Base-by-base conservation (phyloP, 805 yeast species). In the Hermanozyma aechmeae region DNA sequence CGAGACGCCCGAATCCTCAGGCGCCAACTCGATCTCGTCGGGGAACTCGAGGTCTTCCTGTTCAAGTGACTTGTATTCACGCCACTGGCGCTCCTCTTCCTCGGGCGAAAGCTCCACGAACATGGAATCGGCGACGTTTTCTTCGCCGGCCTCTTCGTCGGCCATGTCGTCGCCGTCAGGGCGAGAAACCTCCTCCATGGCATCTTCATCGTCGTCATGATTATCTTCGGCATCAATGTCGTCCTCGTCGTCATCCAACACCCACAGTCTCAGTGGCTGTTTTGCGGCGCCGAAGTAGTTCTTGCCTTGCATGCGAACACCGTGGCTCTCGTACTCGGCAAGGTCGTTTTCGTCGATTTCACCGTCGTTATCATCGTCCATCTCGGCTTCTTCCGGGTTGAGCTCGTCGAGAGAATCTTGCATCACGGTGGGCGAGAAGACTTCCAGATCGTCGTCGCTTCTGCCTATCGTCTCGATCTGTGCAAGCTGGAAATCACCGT, bases 31-130 rank as follows among this genome's bases (percentile, higher is more conserved):
- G 32, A 89, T 58, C 58, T 92, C 98, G 56, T 92, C 99, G 0
- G 97, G 97, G 65, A 86, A 92, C 45, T 87, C 95, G 20, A 74
- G 68, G 50, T 85, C 96, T 31, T 87, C 96, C 35, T 71, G 71
- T 40, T 76, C 95, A 37, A 73, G 54, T 23, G 65, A 65, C 42
- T 92, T 73, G 58, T 67, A 86, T 44, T 68, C 71, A 32, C 68
- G 60, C 37, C 85, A 63, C 55, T 87, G 96, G 43, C 75, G 70
- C 35, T 74, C 76, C 51, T 84, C 96, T 43, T 85, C 96, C 43
- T 83, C 95, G 19, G 79, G 76, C 1, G 79, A 61, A 28, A 85
- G 58, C 21, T 85, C 95, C 31, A 75, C 76, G 48, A 76, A 78
- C 63, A 68, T 65, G 37, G 34, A 42, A 25, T 34, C 40, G 17